Percentiles rank a stretch among this genome's conserved stretches.
These are phyloP conservation scores for Gossypium rotundifolium DNA, from an alignment of 345 rosid species.

Conservation along the genomic window DNA sequence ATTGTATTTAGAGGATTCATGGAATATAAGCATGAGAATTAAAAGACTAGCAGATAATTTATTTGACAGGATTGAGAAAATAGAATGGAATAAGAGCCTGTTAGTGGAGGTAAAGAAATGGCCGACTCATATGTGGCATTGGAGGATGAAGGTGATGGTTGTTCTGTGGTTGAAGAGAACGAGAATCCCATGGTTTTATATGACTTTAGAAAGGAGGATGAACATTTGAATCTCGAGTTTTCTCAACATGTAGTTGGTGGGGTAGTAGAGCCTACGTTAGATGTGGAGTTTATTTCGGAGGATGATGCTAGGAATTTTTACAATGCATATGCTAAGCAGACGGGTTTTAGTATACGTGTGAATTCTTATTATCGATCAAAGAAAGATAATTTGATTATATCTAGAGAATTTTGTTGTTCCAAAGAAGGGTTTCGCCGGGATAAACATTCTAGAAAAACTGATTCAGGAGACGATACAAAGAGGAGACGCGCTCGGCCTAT, in stretches of 20 bases:
- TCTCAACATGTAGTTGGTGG: conserved; percentile 14
- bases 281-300: conserved; percentile 26
- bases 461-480: conserved; percentile 7
- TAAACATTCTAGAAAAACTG: conserved; percentile 9
- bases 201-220: conserved; percentile 3
- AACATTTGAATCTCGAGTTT: conserved; percentile 12
- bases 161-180: conserved; percentile 20
- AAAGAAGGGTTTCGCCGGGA: conserved; percentile 23
- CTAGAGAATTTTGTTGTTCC: conserved; percentile 25
- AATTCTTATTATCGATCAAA: conserved; percentile 28
- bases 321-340: conserved; percentile 24
- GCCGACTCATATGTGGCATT: conserved; percentile 14
- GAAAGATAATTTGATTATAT: conserved; percentile 24
- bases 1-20: too few relatives aligned
- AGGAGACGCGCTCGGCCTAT: conserved; percentile 24
- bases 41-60: background rate
- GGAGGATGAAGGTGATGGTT: conserved; percentile 16
- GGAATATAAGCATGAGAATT: background rate
- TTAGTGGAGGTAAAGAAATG: conserved; percentile 16
- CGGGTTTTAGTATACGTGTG: conserved; percentile 24
- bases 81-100: conserved; percentile 19
- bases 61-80: background rate
- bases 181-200: conserved; percentile 20
- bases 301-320: conserved; percentile 29
- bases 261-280: conserved; percentile 20